phyloP scores from a whole-genome alignment of 1,284 basidiomycete genomes.

The Ceraceosorus guamensis region DNA sequence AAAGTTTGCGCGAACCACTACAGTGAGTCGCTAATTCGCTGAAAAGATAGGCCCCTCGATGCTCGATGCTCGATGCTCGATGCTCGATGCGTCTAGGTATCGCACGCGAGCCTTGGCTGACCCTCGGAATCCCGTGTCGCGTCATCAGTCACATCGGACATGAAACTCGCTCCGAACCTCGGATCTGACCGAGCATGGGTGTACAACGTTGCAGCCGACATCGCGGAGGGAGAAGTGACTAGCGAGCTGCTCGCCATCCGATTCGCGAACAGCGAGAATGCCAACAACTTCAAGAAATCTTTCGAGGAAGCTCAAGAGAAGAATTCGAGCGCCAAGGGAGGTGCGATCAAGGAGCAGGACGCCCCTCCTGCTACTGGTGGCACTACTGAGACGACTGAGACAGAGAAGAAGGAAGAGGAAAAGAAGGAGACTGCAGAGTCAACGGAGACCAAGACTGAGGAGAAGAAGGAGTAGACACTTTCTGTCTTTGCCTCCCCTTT shows the following conservation, averaged over 20 bases:
- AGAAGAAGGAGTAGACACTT: conserved; percentile 1
- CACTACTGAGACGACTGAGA: conserved; percentile 12
- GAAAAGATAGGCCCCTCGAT: too few species aligned
- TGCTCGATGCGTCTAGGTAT: neutral
- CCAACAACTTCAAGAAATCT: conserved; percentile 44
- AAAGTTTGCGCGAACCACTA: conserved; percentile 99
- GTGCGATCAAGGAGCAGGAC: conserved; percentile 14
- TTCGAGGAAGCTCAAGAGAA: conserved; percentile 39
- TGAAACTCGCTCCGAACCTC: conserved; percentile 94
- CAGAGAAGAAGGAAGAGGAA: conserved; percentile 13
- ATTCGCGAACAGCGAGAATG: conserved; percentile 93
- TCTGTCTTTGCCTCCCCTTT: too few species aligned
- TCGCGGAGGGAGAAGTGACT: conserved; percentile 69
- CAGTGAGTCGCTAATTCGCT: conserved; percentile 66
- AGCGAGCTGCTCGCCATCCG: conserved; percentile 95
- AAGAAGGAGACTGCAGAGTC: conserved; percentile 13
- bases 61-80: conserved; percentile 1
- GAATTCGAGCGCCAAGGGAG: conserved; percentile 24
- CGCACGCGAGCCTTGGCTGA: too few species aligned
- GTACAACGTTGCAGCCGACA: conserved; percentile 83
- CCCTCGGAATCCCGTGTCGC: neutral
- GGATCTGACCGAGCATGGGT: conserved; percentile 99
- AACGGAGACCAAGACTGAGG: conserved; percentile 11
- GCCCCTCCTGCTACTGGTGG: conserved; percentile 15
- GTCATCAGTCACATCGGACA: conserved; percentile 70